Evolutionary conservation across 2,329 filamentous ascomycete species (phyloP).

Genomic region (Talaromyces pinophilus): DNA sequence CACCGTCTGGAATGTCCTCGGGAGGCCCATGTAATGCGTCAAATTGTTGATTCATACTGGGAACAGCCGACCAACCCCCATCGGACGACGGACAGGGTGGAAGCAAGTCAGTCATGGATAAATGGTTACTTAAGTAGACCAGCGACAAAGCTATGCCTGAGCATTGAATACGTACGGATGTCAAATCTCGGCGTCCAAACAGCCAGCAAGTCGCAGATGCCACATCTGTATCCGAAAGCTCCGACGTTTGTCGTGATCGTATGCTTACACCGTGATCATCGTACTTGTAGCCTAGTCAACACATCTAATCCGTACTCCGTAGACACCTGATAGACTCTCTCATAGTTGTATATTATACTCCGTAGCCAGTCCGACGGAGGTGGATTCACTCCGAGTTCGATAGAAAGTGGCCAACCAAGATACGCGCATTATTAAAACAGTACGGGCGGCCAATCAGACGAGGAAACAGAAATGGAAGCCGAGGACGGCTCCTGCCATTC

Average conservation of each 20-base stretch:
- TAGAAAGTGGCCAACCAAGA: neutral
- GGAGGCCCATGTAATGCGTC: neutral
- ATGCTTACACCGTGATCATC: neutral
- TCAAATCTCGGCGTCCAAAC: neutral
- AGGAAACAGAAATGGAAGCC: neutral
- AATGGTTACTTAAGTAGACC: no score
- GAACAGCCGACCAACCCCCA: no score
- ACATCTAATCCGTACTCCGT: neutral
- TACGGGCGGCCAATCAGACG: neutral
- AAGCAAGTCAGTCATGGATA: neutral
- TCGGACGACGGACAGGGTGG: neutral
- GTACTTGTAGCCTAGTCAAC: neutral
- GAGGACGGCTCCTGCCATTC: constrained; percentile 5
- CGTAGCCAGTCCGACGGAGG: neutral
- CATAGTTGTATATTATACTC: neutral
- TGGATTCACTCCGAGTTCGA: neutral
- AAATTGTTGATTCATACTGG: neutral
- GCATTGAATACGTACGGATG: neutral
- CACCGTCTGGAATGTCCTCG: neutral
- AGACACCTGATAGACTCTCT: neutral
- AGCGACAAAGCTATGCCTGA: no score
- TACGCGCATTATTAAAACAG: neutral
- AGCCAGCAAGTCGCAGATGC: neutral
- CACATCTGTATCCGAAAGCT: neutral
- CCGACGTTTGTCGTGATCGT: neutral